A percentile compares a stretch with the other conserved stretches of the same genome.
These are phyloP conservation scores for Coemansia sp. DNA, from an alignment of 192 early-diverging fungal species.

Conservation along the genomic window DNA sequence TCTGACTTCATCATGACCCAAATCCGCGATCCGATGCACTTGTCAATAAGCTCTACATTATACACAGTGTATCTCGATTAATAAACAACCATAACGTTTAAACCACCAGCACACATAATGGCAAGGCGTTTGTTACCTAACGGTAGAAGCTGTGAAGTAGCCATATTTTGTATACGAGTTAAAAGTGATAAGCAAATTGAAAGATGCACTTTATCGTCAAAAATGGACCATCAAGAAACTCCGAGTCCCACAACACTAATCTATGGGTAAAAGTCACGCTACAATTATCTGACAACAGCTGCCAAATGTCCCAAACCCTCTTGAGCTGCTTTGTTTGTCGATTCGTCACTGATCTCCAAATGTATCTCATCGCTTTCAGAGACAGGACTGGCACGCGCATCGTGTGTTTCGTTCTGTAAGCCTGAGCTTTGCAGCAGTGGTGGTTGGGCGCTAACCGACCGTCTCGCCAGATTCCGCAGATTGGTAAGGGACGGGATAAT, in stretches of 20 bases:
- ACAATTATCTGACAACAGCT: not conserved
- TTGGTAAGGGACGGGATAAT: constrained; percentile 47
- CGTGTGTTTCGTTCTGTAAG: not conserved
- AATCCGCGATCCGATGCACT: constrained; percentile 95
- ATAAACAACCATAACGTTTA: not conserved
- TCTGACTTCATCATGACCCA: constrained; percentile 98
- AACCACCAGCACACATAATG: no score
- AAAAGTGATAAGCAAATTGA: not conserved
- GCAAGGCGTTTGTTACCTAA: constrained; percentile 35
- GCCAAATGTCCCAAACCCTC: not conserved
- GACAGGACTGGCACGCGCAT: not conserved
- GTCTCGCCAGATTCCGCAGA: constrained; percentile 39
- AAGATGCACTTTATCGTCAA: not conserved
- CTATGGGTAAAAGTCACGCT: constrained; percentile 18
- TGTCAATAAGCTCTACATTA: constrained; percentile 89
- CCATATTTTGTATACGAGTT: constrained; percentile 13
- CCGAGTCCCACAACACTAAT: not conserved
- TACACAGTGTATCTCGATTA: not conserved
- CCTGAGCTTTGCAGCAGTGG: constrained; percentile 1
- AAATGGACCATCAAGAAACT: not conserved
- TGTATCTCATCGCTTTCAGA: constrained; percentile 8
- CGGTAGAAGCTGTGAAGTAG: constrained; percentile 55
- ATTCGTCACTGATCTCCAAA: not conserved
- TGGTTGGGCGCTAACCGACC: constrained; percentile 39
- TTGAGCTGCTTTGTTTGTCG: not conserved